Base-by-base conservation (phyloP, 192 early-diverging fungal species). In the Coemansia sp. region DNA sequence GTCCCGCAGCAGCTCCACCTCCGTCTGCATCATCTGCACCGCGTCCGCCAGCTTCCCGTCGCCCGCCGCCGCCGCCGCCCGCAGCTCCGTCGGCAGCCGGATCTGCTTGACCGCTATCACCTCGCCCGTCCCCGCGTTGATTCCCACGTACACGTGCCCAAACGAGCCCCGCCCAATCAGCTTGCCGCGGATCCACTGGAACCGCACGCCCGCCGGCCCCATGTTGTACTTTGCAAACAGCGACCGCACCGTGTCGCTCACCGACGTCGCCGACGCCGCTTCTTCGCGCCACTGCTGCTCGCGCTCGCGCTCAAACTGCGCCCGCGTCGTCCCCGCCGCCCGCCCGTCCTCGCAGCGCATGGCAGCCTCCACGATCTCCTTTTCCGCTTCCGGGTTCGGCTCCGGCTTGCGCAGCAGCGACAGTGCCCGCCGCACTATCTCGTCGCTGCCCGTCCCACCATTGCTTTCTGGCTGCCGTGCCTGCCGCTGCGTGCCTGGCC, bases 41-140 rank as follows among this genome's bases (percentile, higher is more conserved):
- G 69, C 67, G 40, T 69, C 71, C 18, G 57, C 64, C 46, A 54
- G 36, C 42, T 48, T 46, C 62, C 14, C 32, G 41, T 11, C n/a
- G 12, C 41, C 53, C 11, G 65, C 16, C 3, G 50, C 30, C 3
- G 50, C 30, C 15, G 56, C 38, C n/a, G 62, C 62, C 17, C 60
- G 52, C 40, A 76, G 60, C 36, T 61, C 57, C 15, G 49, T 42
- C 4, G 85, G 85, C 51, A 89, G 62, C 47, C 83, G 82, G 8
- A 92, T 87, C 70, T 92, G 88, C 64, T 92, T 92, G 23, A 90
- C 89, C 0, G 90, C 90, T 56, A 92, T 89, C 58, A 90, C 81
- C 54, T 91, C 89, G 23, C 87, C 84, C 0, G 83, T 84, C 4
- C 80, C 80, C 18, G 86, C 52, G 51, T 88, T 91, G 53, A 92